These are phyloP conservation scores for Paraphaeosphaeria minitans DNA, from an alignment of 2,329 filamentous ascomycete genomes.

Conservation along the genomic window DNA sequence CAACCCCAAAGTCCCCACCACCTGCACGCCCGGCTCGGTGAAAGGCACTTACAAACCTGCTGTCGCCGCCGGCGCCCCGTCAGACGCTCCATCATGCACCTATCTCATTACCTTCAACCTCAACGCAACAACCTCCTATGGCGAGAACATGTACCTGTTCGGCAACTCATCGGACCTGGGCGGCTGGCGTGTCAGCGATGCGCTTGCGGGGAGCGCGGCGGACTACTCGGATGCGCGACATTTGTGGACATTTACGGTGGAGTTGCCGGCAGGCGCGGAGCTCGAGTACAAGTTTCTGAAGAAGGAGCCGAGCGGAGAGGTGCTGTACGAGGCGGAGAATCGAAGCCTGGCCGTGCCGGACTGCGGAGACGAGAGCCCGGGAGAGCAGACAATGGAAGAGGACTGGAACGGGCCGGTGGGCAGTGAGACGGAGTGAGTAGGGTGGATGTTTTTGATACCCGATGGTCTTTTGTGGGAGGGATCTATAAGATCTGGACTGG, in stretches of 20 bases:
- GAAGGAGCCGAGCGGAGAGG: conserved; percentile 50
- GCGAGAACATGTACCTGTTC: conserved; percentile 53
- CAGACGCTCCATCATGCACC: conserved; percentile 24
- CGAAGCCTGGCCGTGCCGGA: conserved; percentile 47
- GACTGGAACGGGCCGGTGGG: conserved; percentile 9
- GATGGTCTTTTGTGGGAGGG: neutral
- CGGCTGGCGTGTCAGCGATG: conserved; percentile 44
- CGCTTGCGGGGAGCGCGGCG: conserved; percentile 44
- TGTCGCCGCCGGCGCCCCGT: conserved; percentile 21
- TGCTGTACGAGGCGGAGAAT: conserved; percentile 50
- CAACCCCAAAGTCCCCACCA: conserved; percentile 53
- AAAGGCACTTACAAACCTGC: conserved; percentile 22
- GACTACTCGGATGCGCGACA: conserved; percentile 49
- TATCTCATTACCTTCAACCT: conserved; percentile 49
- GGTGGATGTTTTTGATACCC: neutral
- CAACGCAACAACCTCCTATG: conserved; percentile 54
- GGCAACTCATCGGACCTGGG: conserved; percentile 51
- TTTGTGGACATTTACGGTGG: conserved; percentile 49
- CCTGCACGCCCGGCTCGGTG: conserved; percentile 52
- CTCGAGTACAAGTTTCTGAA: conserved; percentile 51
- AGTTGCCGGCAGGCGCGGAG: conserved; percentile 44
- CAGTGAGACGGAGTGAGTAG: neutral
- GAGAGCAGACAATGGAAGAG: conserved; percentile 7
- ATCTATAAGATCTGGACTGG: too few species aligned
- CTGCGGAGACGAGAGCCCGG: conserved; percentile 10